Evolutionary conservation across 805 yeast species (phyloP).

Genomic region (Ogataea trehaloabstinens): DNA sequence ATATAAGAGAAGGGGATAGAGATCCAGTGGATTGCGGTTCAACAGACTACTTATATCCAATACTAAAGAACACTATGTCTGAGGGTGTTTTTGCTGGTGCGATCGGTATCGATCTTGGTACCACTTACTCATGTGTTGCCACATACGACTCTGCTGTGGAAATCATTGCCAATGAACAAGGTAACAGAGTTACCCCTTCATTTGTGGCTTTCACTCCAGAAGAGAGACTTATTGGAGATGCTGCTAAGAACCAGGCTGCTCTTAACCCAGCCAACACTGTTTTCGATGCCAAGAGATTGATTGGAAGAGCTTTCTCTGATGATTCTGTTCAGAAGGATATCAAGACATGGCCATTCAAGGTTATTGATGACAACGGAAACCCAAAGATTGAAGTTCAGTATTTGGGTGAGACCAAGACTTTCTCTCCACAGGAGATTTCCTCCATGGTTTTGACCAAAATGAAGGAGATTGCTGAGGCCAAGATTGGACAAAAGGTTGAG

Average conservation of each 20-base stretch:
- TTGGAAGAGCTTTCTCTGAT: constrained; percentile 76
- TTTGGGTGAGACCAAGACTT: constrained; percentile 65
- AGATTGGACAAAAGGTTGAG: constrained; percentile 67
- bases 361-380: constrained; percentile 60
- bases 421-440: constrained; percentile 74
- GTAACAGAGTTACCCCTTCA: constrained; percentile 83
- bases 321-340: constrained; percentile 81
- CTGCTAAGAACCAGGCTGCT: constrained; percentile 83
- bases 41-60: not conserved
- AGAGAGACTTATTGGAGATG: constrained; percentile 80
- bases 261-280: constrained; percentile 75
- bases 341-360: constrained; percentile 86
- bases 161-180: constrained; percentile 80
- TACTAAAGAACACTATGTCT: constrained; percentile 56
- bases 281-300: constrained; percentile 80
- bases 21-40: constrained; percentile 1
- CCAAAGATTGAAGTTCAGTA: constrained; percentile 70
- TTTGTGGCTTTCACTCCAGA: constrained; percentile 77
- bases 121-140: constrained; percentile 78
- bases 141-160: constrained; percentile 72
- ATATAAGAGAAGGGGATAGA: not conserved
- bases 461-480: constrained; percentile 80
- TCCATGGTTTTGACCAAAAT: constrained; percentile 78
- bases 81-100: constrained; percentile 99
- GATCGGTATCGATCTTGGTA: constrained; percentile 98